Base-by-base conservation (phyloP, 805 yeast genomes). In the Suhomyces faveliae region DNA sequence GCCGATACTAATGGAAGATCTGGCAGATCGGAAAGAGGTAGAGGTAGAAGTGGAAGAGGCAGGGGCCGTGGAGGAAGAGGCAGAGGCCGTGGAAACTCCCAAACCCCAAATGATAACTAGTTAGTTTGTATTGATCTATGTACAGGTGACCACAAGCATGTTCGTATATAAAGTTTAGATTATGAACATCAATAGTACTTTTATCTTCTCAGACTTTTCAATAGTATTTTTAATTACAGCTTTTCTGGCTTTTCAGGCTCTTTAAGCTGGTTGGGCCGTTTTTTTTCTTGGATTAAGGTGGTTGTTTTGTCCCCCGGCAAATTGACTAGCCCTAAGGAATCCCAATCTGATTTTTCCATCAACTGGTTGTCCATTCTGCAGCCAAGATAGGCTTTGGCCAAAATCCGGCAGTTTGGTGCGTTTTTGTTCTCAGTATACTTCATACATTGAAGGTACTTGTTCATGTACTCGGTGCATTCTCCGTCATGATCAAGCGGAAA, bases 401-500 rank as follows among this genome's bases (percentile, higher is more conserved):
- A 69, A 0, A 84, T 61, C 39, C 98, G 73, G 66, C 99, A 91
- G 64, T 89, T 89, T n/a, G 90, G 87, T 3, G 97, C 92, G 65
- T 92, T 90, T 55, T 84, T 83, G 50, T 92, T 92, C 47, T 77
- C 77, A 12, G 90, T 89, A 25, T 82, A 70, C 61, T 86, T 84
- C 67, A 92, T 70, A 68, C 99, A 92, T 41, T 81, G 70, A 52
- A 92, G 70, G 62, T 92, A 92, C 41, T 79, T 79, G 39, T 76
- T 63, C 94, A 91, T 94, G 49, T 81, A 79, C 19, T 74, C 73
- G 19, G 83, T 80, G 62, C 98, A 92, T 54, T 94, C 98, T 6
- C 84, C 85, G 51, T 67, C 73, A 61, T 92, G 99, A 61, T 92
- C 99, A 40, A 92, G 71, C 0, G 98, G 99, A 66, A 92, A 92